Evolutionary conservation across 2,329 filamentous ascomycete species (phyloP).

Genomic region (Fusarium cicatricum): DNA sequence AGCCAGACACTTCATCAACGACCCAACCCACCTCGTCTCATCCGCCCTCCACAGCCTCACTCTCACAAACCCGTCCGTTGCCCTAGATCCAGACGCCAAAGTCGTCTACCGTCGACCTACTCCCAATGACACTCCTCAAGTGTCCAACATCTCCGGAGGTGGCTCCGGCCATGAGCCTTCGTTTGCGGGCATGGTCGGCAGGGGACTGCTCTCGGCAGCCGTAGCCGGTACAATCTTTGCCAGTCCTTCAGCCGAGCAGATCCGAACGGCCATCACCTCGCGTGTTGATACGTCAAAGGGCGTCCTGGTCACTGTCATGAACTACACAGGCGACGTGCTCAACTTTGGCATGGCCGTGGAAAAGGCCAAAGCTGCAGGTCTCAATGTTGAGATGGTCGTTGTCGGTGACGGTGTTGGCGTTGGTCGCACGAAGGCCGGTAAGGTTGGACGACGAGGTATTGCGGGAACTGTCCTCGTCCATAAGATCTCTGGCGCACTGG

Average conservation of each 20-base stretch:
- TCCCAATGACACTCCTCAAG: slow-evolving; percentile 61
- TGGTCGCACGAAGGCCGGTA: slow-evolving; percentile 81
- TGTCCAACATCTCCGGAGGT: slow-evolving; percentile 87
- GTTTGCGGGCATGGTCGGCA: slow-evolving; percentile 85
- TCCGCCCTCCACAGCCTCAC: slow-evolving; percentile 80
- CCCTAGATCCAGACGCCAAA: slow-evolving; percentile 81
- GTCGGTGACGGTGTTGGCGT: slow-evolving; percentile 94
- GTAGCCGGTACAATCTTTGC: slow-evolving; percentile 91
- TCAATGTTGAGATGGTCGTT: slow-evolving; percentile 86
- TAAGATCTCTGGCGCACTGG: slow-evolving; percentile 87
- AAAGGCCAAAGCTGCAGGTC: slow-evolving; percentile 82
- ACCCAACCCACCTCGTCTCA: slow-evolving; percentile 80
- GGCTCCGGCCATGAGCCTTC: slow-evolving; percentile 91
- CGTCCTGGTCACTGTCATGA: slow-evolving; percentile 92
- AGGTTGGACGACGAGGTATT: slow-evolving; percentile 90
- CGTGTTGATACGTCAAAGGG: slow-evolving; percentile 76
- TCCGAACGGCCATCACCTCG: slow-evolving; percentile 76
- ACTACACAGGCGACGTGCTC: slow-evolving; percentile 89
- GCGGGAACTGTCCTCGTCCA: slow-evolving; percentile 91
- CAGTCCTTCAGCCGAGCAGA: slow-evolving; percentile 81
- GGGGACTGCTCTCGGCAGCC: slow-evolving; percentile 79
- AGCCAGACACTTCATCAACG: slow-evolving; percentile 88
- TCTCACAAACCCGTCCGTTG: slow-evolving; percentile 83
- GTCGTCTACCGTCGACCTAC: slow-evolving; percentile 77
- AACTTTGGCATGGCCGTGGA: slow-evolving; percentile 96